Conservation (phyloP, 805 yeast species). For the Hanseniaspora meyeri region DNA sequence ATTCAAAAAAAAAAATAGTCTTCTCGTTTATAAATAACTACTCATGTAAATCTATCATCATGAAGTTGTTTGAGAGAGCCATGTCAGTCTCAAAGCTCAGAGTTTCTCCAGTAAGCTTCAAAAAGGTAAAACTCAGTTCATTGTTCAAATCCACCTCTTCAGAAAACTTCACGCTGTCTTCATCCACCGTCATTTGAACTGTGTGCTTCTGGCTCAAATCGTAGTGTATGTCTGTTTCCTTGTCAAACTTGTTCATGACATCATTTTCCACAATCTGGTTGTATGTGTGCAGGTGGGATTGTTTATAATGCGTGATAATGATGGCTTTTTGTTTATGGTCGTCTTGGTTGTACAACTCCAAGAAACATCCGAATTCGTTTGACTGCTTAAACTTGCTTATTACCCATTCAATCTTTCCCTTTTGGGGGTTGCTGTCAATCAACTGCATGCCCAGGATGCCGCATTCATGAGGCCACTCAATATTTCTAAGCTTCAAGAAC, state of each 20-base stretch:
- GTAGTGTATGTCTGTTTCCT: neutral
- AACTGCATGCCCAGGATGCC: neutral
- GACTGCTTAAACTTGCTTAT: neutral
- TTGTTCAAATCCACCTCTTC: neutral
- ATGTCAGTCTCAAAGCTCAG: neutral
- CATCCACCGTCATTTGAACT: neutral
- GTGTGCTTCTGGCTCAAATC: neutral
- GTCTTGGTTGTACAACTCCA: neutral
- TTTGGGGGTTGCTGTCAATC: neutral
- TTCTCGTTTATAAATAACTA: neutral
- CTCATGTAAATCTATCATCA: slow-evolving; percentile 4
- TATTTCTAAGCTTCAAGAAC: neutral
- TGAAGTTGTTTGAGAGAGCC: neutral
- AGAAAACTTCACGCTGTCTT: neutral
- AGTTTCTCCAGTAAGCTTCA: neutral
- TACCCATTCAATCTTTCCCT: neutral
- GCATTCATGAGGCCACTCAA: neutral
- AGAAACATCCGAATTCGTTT: neutral
- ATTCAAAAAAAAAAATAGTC: too few relatives aligned
- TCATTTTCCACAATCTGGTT: neutral
- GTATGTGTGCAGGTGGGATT: neutral
- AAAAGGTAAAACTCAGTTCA: neutral
- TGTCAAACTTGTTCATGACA: neutral
- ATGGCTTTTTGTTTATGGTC: neutral
- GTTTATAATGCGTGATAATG: neutral